Conservation (phyloP, 441 rosid species). For the Pelargonium citronellum region DNA sequence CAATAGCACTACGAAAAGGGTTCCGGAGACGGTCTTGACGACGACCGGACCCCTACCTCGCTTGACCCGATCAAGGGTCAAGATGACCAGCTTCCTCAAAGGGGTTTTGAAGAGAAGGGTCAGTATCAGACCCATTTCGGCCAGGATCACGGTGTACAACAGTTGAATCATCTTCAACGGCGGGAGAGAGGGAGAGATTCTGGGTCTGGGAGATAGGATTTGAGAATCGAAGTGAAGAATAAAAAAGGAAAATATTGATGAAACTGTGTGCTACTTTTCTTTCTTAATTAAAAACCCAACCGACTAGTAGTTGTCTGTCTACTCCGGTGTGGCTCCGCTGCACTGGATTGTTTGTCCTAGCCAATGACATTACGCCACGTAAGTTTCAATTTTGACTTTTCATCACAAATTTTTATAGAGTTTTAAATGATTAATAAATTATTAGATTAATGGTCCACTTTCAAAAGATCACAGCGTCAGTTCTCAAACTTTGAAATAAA, state of each 20-base stretch:
- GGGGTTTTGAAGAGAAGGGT: constrained; percentile 71
- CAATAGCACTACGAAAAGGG: constrained; percentile 46
- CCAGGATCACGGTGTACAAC: constrained; percentile 48
- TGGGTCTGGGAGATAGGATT: too few relatives aligned
- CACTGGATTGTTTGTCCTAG: neutral
- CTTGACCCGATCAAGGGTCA: constrained; percentile 63
- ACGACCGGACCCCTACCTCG: constrained; percentile 77
- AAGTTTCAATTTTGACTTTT: neutral
- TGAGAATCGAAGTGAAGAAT: too few relatives aligned
- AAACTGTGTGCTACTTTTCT: neutral
- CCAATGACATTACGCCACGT: neutral
- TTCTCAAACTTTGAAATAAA: too few relatives aligned
- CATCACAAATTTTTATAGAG: too few relatives aligned
- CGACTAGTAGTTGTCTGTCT: neutral
- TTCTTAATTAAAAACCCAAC: neutral
- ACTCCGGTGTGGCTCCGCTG: neutral
- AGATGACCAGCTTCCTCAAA: constrained; percentile 59
- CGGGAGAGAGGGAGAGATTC: neutral
- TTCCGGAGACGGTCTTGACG: constrained; percentile 54
- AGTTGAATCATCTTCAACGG: constrained; percentile 51
- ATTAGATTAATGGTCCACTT: too few relatives aligned
- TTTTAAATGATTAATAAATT: too few relatives aligned
- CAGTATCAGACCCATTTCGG: constrained; percentile 58
- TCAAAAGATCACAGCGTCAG: too few relatives aligned
- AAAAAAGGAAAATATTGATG: neutral